Conservation (phyloP, 306 rosid genomes). For the Vigna angularis region DNA sequence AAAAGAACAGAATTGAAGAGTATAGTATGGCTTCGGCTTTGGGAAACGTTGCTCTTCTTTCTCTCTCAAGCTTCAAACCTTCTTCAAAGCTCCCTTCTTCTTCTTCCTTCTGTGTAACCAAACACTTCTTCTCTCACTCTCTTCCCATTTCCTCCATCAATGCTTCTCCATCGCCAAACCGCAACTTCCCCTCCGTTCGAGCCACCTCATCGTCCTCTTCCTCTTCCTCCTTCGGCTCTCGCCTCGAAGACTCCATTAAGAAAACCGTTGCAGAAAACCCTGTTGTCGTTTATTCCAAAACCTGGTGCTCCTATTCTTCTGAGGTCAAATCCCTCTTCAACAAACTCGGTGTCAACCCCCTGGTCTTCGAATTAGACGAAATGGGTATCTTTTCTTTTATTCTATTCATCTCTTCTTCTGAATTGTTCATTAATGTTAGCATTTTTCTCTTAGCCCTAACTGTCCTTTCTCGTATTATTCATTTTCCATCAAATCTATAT, state of each 20-base stretch:
- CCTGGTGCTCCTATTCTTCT: slow-evolving; percentile 95
- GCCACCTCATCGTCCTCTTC: slow-evolving; percentile 58
- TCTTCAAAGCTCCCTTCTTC: slow-evolving; percentile 20
- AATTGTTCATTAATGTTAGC: background rate
- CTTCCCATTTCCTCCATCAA: slow-evolving; percentile 38
- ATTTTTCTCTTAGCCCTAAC: background rate
- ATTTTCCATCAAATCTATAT: too few relatives aligned
- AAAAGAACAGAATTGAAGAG: too few relatives aligned
- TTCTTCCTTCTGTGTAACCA: background rate
- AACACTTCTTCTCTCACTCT: slow-evolving; percentile 41
- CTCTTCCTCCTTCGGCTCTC: slow-evolving; percentile 84
- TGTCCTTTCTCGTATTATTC: background rate
- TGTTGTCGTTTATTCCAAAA: slow-evolving; percentile 89
- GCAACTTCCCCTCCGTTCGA: slow-evolving; percentile 51
- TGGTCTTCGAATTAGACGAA: slow-evolving; percentile 91
- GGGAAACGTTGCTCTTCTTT: slow-evolving; percentile 40
- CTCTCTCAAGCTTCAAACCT: slow-evolving; percentile 1
- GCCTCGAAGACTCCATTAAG: slow-evolving; percentile 88
- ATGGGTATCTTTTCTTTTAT: slow-evolving; percentile 59
- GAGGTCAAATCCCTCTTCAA: slow-evolving; percentile 88
- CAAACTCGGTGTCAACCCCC: slow-evolving; percentile 70
- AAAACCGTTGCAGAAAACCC: slow-evolving; percentile 73
- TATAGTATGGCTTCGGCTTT: slow-evolving; percentile 42
- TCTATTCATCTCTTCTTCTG: background rate
- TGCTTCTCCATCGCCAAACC: slow-evolving; percentile 32